phyloP scores from a whole-genome alignment of 225 moss, liverwort and hornwort genomes.

The Straminergon stramineum region DNA sequence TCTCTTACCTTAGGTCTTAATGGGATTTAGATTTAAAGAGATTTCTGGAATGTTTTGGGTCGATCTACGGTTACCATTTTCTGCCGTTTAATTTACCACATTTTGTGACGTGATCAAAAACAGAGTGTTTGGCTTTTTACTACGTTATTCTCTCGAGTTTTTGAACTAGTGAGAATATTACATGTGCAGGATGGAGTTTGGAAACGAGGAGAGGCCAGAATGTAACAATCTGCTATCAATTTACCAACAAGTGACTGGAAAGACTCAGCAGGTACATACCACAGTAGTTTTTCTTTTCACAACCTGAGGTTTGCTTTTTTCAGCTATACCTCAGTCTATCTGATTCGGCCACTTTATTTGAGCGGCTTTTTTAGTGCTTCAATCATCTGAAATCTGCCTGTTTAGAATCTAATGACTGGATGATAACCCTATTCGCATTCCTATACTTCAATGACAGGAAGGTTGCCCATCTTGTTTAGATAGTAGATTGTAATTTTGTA shows the following conservation, averaged over 20 bases:
- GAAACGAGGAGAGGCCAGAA: conserved; percentile 77
- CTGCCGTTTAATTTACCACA: background rate
- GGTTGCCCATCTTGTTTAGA: background rate
- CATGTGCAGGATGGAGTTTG: conserved; percentile 75
- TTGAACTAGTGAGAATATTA: background rate
- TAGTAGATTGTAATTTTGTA: background rate
- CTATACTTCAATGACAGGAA: background rate
- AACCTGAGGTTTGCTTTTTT: background rate
- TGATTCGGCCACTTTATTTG: background rate
- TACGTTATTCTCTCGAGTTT: background rate
- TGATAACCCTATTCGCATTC: background rate
- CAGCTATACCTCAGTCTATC: background rate
- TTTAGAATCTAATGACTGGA: background rate
- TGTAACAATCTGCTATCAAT: conserved; percentile 83
- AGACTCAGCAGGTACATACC: conserved; percentile 60
- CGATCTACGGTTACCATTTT: background rate
- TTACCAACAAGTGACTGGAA: conserved; percentile 77
- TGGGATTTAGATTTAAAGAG: background rate
- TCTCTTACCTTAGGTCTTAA: background rate
- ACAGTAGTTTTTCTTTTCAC: background rate
- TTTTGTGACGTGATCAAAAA: background rate
- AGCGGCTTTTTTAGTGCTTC: background rate
- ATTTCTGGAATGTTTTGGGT: background rate
- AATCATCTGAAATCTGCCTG: background rate
- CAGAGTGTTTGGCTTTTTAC: background rate